Evolutionary conservation across 148 eudicot species (phyloP).

Genomic region (Dianthus caryophyllus): DNA sequence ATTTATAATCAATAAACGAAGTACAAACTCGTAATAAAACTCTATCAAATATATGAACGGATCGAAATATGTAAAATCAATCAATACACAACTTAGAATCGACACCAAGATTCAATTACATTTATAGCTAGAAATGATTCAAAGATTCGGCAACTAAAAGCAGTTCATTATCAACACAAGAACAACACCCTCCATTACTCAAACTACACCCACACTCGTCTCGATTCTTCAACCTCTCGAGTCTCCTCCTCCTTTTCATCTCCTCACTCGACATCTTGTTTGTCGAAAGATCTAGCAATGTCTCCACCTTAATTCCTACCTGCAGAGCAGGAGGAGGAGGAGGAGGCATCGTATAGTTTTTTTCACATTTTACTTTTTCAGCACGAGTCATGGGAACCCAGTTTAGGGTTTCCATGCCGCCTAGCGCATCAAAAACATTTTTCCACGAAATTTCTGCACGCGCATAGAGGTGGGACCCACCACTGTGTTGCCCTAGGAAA

Average conservation of each 20-base stretch:
- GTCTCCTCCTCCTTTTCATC: constrained; percentile 15
- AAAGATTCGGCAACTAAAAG: constrained; percentile 30
- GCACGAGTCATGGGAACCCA: constrained; percentile 40
- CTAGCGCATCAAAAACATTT: constrained; percentile 31
- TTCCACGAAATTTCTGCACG: constrained; percentile 52
- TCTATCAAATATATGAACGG: too few relatives aligned
- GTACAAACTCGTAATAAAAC: too few relatives aligned
- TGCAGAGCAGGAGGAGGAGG: constrained; percentile 31
- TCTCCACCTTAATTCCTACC: constrained; percentile 35
- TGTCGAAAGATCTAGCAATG: background rate
- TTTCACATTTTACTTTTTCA: background rate
- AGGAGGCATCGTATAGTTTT: constrained; percentile 25
- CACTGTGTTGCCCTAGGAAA: constrained; percentile 21
- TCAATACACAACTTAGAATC: background rate
- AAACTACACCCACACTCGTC: constrained; percentile 39
- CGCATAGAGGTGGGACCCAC: constrained; percentile 35
- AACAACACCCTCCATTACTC: constrained; percentile 15
- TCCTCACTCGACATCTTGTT: background rate
- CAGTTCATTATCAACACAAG: constrained; percentile 33
- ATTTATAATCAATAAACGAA: too few relatives aligned
- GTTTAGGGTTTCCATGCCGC: constrained; percentile 35
- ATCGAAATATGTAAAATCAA: too few relatives aligned
- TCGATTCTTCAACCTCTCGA: constrained; percentile 13
- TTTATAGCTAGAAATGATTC: constrained; percentile 22
- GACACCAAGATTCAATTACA: background rate